A percentile compares a stretch with the other conserved stretches of the same genome.
Evolutionary conservation across 164 flowering plant species (phyloP).

Genomic region (Magnolia kwangsiensis): DNA sequence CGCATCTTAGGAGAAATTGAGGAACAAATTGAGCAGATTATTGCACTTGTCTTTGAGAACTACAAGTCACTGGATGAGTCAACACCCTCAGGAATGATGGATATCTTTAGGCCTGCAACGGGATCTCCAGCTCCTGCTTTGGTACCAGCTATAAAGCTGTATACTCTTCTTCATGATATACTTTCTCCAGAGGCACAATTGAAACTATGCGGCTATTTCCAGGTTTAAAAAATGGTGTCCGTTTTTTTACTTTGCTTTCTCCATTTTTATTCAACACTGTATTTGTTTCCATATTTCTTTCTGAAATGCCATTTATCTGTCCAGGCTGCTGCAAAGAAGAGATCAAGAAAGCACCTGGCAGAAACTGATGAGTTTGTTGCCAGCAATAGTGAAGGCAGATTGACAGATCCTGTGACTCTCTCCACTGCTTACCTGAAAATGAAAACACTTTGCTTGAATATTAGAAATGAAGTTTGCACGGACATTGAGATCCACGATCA

Average conservation of each 20-base stretch:
- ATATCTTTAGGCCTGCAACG: slow-evolving; percentile 66
- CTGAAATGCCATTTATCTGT: slow-evolving; percentile 3
- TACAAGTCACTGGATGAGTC: slow-evolving; percentile 90
- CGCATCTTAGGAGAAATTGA: slow-evolving; percentile 82
- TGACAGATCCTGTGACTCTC: slow-evolving; percentile 53
- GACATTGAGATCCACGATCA: slow-evolving; percentile 86
- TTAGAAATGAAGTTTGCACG: slow-evolving; percentile 72
- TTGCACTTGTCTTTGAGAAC: slow-evolving; percentile 76
- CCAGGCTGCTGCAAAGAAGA: slow-evolving; percentile 84
- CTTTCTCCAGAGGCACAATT: slow-evolving; percentile 82
- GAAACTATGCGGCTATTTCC: slow-evolving; percentile 67
- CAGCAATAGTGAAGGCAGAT: slow-evolving; percentile 43
- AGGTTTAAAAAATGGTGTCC: slow-evolving; percentile 40
- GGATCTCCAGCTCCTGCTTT: slow-evolving; percentile 82
- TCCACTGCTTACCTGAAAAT: slow-evolving; percentile 84
- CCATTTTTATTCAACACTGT: slow-evolving; percentile 4
- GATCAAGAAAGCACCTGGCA: slow-evolving; percentile 76
- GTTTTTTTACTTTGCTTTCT: slow-evolving; percentile 9
- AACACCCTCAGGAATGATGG: slow-evolving; percentile 66
- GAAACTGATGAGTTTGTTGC: slow-evolving; percentile 88
- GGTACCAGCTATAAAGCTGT: slow-evolving; percentile 77
- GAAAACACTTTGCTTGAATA: slow-evolving; percentile 67
- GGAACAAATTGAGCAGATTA: slow-evolving; percentile 80
- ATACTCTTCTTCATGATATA: slow-evolving; percentile 78
- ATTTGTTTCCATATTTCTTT: slow-evolving; percentile 1